Percentiles rank a stretch among this genome's conserved stretches.
phyloP scores from a whole-genome alignment of 2,329 filamentous ascomycete species.

The Pestalotiopsis fici region DNA sequence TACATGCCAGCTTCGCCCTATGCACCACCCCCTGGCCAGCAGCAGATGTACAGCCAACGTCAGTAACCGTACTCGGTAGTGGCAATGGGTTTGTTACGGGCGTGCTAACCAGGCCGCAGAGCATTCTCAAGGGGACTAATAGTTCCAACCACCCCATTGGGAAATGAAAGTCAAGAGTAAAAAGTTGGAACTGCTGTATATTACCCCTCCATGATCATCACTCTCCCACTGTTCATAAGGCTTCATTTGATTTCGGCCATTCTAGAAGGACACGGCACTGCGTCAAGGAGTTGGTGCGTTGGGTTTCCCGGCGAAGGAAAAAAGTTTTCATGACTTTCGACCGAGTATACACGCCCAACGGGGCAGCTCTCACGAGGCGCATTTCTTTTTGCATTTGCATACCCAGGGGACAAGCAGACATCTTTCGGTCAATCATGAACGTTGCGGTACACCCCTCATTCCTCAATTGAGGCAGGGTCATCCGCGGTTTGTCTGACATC shows the following conservation, averaged over 20 bases:
- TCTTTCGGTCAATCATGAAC: background rate
- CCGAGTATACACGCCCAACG: background rate
- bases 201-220: background rate
- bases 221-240: conserved; percentile 3
- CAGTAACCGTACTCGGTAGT: conserved; percentile 25
- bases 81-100: conserved; percentile 8
- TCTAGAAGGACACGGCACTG: conserved; percentile 1
- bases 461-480: background rate
- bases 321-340: background rate
- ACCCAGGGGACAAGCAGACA: background rate
- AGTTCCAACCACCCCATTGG: background rate
- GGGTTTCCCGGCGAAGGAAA: background rate
- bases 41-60: conserved; percentile 63
- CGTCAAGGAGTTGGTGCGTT: conserved; percentile 2
- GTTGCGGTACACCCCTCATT: background rate
- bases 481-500: background rate
- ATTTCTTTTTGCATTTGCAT: conserved; percentile 7
- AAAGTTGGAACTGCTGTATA: background rate
- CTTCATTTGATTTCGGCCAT: background rate
- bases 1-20: conserved; percentile 45
- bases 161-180: background rate
- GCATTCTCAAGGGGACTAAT: conserved; percentile 1
- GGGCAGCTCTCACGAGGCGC: conserved; percentile 5
- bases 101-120: conserved; percentile 11
- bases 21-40: conserved; percentile 57